Evolutionary conservation across 495 filamentous ascomycete genomes (phyloP), one percentile per base, ranked within the genome.

Genomic region (Podospora tetraspora): DNA sequence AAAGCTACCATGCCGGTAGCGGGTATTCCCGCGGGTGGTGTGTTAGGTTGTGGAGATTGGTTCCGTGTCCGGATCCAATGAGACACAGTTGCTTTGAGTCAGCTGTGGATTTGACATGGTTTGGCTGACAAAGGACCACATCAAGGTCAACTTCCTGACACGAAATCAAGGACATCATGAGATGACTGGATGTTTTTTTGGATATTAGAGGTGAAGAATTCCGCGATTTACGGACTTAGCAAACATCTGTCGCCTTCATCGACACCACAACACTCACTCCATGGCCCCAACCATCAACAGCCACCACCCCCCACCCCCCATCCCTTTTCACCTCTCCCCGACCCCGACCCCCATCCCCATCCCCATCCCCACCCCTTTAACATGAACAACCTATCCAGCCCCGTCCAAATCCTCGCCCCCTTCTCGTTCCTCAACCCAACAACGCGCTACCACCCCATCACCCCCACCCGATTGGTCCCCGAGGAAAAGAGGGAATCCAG

Each of bases 341-440:
- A 19, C 12, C 34, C 34, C 6, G 27, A 3, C 7, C 30, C 24
- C 24, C 24, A 25, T 25, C 1, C 24, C 32, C 11, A 34, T 13
- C 13, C 13, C 16, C 16, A 19, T 19, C 16, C 2, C 5, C 16
- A 52, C 19, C 37, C 37, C 43, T 22, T 32, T 25, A 30, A 24
- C 7, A 66, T 59, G 57, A 24, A 13, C 59, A 11, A 13, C 16
- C 9, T 37, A 12, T 25, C 63, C 5, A 60, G 66, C 23, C 67
- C 62, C 21, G 13, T 27, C 0, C 60, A 68, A 43, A 52, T 70
- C 23, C 12, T 59, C 7, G 69, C 73, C 8, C 68, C 75, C 3
- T 57, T 74, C 16, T 9, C 58, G 62, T 77, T 75, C 59, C 60
- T 77, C 60, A 75, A 74, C 58, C 73, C 72, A 3, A 78, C 76